phyloP scores from a whole-genome alignment of 1,284 basidiomycete species.

The Fomitopsis palustris region DNA sequence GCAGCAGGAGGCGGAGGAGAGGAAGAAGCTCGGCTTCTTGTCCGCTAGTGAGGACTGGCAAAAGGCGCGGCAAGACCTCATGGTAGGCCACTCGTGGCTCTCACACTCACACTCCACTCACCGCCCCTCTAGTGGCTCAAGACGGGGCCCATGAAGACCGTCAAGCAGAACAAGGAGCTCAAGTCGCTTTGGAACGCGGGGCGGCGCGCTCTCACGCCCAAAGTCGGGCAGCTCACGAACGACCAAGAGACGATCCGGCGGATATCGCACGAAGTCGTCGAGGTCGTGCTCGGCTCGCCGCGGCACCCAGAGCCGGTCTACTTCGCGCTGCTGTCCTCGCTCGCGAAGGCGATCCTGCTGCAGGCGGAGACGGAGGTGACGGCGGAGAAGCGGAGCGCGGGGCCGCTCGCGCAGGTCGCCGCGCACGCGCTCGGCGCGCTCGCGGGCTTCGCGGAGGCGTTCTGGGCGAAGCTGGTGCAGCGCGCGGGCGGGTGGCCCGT shows the following conservation, averaged over 20 bases:
- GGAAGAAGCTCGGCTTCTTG: conserved; percentile 43
- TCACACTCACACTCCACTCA: background rate
- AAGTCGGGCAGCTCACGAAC: conserved; percentile 90
- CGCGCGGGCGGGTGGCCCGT: conserved; percentile 71
- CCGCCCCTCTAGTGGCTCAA: conserved; percentile 59
- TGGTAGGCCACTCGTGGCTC: conserved; percentile 35
- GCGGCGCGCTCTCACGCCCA: conserved; percentile 86
- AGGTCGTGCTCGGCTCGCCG: conserved; percentile 39
- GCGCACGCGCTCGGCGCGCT: conserved; percentile 64
- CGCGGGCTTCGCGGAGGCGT: conserved; percentile 63
- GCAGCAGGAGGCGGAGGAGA: conserved; percentile 23
- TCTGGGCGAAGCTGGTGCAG: conserved; percentile 86
- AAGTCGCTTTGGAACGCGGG: conserved; percentile 58
- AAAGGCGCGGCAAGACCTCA: conserved; percentile 56
- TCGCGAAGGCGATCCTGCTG: conserved; percentile 84
- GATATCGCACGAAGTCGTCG: conserved; percentile 66
- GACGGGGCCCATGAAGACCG: conserved; percentile 62
- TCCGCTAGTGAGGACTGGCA: conserved; percentile 67
- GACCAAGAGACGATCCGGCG: conserved; percentile 65
- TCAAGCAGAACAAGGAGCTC: conserved; percentile 61
- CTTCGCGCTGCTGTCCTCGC: conserved; percentile 78
- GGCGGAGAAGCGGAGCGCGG: conserved; percentile 82
- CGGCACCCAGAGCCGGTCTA: conserved; percentile 52
- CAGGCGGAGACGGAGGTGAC: conserved; percentile 96
- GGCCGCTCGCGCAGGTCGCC: conserved; percentile 79